phyloP scores from a whole-genome alignment of 306 rosid genomes.

The Ormosia emarginata region DNA sequence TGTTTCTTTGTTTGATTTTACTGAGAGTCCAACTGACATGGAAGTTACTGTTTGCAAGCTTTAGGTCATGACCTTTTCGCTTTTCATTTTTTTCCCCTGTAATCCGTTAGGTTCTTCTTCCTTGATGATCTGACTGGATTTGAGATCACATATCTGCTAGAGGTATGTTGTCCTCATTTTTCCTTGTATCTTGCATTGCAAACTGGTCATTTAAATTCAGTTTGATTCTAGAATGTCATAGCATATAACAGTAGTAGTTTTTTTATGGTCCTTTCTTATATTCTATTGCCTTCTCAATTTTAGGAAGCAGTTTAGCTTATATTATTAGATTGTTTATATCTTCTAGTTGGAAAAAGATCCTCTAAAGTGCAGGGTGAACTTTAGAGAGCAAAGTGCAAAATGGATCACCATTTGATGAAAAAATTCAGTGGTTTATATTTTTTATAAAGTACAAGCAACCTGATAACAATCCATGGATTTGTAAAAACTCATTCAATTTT shows the following conservation, averaged over 20 bases:
- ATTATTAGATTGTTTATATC: background rate
- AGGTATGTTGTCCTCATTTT: constrained; percentile 40
- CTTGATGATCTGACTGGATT: constrained; percentile 88
- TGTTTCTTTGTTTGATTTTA: background rate
- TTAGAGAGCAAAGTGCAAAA: background rate
- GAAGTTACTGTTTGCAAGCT: background rate
- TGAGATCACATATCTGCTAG: constrained; percentile 77
- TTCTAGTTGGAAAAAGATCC: background rate
- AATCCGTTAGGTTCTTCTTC: constrained; percentile 78
- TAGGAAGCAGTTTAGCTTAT: background rate
- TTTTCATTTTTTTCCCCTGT: background rate
- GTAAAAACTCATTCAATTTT: background rate
- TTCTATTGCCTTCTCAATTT: background rate
- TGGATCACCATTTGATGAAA: background rate
- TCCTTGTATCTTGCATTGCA: background rate
- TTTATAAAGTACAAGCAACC: background rate
- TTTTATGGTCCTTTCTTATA: background rate
- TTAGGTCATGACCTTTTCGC: background rate
- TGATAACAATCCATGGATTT: background rate
- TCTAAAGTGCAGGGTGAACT: background rate
- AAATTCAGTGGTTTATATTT: background rate
- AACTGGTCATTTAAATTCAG: background rate
- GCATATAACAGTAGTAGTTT: background rate
- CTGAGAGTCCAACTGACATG: background rate
- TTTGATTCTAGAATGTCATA: constrained; percentile 13